Base-by-base conservation (phyloP, 1,139 yeast genomes). In the Zygoascus hellenicus region DNA sequence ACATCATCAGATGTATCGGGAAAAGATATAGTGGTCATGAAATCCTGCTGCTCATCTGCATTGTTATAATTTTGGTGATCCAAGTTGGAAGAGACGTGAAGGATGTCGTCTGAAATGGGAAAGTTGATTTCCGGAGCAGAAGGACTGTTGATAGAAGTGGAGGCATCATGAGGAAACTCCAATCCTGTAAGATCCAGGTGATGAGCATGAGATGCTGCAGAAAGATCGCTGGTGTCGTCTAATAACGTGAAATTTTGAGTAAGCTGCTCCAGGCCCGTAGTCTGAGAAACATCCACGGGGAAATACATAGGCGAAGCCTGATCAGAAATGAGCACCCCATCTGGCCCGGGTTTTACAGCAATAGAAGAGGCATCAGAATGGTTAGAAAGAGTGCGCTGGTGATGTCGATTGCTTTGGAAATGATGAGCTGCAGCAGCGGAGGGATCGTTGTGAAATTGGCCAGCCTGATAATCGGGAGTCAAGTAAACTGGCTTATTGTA, bases 161-260 rank as follows among this genome's bases (percentile, higher is more conserved):
- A 15, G 7, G 26, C 26, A 22, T 22, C 26, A 36, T 34, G 38
- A 17, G 37, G 43, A 19, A 32, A 32, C 16, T 36, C 29, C 29
- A 36, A 36, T 2, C 43, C 43, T 4, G 19, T 28, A 14, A 41
- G 31, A 19, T 32, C 36, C 16, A 41, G 6, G 32, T 6, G 43
- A 19, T 5, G 36, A 29, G 4, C 13, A 14, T 6, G 37, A n/a
- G 32, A 22, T 41, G 16, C 16, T 17, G n/a, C 37, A 10, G 22
- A 30, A 13, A 26, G 28, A 17, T 15, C 31, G 36, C 30, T n/a
- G 11, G 9, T 30, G 5, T 43, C 36, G 16, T 53, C 57, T 14
- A 50, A 36, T 16, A 55, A 43, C n/a, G 49, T 51, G 44, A 55
- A 54, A 34, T 53, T 52, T 30, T 52, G 45, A n/a, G 58, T 56